Base-by-base conservation (phyloP, 208 protist genomes). In the Acanthamoeba healyi region DNA sequence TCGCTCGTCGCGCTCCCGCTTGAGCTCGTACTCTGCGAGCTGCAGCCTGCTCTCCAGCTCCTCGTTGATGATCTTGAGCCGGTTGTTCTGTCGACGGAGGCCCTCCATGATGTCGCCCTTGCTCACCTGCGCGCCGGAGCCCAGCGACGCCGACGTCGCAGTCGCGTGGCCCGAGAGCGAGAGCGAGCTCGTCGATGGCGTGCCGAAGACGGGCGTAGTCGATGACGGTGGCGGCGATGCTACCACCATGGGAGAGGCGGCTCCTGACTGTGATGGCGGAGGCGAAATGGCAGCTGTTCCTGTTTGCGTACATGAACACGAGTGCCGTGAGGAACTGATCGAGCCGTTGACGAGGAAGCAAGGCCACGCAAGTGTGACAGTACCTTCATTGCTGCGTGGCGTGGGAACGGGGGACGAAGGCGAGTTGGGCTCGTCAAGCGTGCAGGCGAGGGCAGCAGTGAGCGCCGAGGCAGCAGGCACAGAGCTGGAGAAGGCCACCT, bases 61-160 rank as follows among this genome's bases (percentile, higher is more conserved):
- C 61, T 67, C 61, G 61, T 67, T 67, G 61, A 67, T 29, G 61
- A 67, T 67, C 61, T 67, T 67, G 61, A 67, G 61, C n/a, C 61
- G 61, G 61, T 67, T 67, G 29, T 67, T 67, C 61, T 67, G 61
- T 29, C 61, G 61, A 7, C 61, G 61, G n/a, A 67, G 61, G n/a
- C 10, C 26, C 61, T 67, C 61, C n/a, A 67, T 67, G n/a, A 67
- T 34, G 14, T 67, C 61, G 61, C 61, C 61, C n/a, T 36, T 29
- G 61, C 17, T 67, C 61, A 67, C n/a, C 61, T 15, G 54, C 54
- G 54, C 6, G 44, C 44, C 1, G 10, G 49, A 10, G 49, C 49
- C 49, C 49, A 54, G 14, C 49, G 49, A 54, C 54, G 54, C 54
- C 54, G 6, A 4, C 54, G 54, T 61, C 54, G 54, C 22, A 24